phyloP scores from a whole-genome alignment of 805 yeast species.

The Candida pseudofarinosa region DNA sequence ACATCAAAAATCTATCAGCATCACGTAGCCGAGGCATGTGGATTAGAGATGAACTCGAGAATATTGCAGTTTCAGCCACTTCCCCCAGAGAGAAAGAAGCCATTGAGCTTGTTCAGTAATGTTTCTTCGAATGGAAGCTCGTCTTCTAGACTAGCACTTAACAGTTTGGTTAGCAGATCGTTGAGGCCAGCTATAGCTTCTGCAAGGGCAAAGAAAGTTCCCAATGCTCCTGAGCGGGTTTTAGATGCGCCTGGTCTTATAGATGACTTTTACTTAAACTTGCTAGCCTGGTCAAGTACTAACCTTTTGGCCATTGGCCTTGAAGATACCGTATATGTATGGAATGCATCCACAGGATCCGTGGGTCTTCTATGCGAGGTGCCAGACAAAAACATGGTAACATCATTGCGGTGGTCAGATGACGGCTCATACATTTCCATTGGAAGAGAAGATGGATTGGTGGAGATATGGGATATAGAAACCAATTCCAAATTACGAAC shows the following conservation, averaged over 20 bases:
- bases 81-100: constrained; percentile 61
- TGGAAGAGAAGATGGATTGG: constrained; percentile 76
- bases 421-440: constrained; percentile 84
- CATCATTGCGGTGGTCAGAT: constrained; percentile 85
- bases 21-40: constrained; percentile 93
- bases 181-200: constrained; percentile 50
- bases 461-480: constrained; percentile 94
- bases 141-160: constrained; percentile 20
- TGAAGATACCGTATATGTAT: constrained; percentile 76
- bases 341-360: constrained; percentile 84
- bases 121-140: constrained; percentile 13
- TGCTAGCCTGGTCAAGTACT: constrained; percentile 81
- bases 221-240: constrained; percentile 87
- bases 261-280: constrained; percentile 87
- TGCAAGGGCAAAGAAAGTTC: constrained; percentile 70
- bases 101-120: constrained; percentile 29
- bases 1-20: constrained; percentile 60
- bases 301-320: constrained; percentile 86
- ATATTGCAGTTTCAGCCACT: constrained; percentile 83
- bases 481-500: constrained; percentile 70
- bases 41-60: constrained; percentile 75
- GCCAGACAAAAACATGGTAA: constrained; percentile 45
- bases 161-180: constrained; percentile 19
- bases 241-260: constrained; percentile 93
- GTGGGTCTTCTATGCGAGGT: constrained; percentile 66